phyloP scores from a whole-genome alignment of 768 basidiomycete genomes.

The Clavulina sp. region DNA sequence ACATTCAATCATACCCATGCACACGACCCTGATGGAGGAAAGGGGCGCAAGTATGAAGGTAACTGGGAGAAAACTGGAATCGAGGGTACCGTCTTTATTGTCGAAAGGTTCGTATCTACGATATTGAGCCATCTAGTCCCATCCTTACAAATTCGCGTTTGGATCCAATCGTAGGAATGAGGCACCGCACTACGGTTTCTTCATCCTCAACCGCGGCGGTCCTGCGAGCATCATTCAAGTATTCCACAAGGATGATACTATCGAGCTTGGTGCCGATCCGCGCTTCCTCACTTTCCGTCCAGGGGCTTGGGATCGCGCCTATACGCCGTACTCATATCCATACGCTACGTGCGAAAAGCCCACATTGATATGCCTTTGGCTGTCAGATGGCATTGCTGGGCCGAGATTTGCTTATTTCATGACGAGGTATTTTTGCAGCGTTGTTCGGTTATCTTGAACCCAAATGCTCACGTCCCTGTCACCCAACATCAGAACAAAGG shows the following conservation, averaged over 20 bases:
- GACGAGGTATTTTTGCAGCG: background rate
- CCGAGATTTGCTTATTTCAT: background rate
- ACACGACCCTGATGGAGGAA: conserved; percentile 45
- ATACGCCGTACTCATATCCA: background rate
- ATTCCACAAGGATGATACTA: conserved; percentile 62
- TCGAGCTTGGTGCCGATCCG: conserved; percentile 22
- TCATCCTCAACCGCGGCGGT: conserved; percentile 67
- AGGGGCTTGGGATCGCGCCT: background rate
- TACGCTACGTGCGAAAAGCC: background rate
- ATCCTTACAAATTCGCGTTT: too few relatives aligned
- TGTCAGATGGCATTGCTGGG: background rate
- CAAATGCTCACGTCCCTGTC: background rate
- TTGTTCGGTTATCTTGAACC: background rate
- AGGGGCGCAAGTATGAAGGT: conserved; percentile 14
- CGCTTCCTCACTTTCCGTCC: background rate
- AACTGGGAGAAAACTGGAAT: conserved; percentile 72
- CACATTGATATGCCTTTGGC: background rate
- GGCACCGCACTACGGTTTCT: conserved; percentile 73
- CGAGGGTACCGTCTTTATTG: conserved; percentile 82
- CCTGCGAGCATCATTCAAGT: conserved; percentile 60
- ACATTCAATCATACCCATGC: conserved; percentile 4
- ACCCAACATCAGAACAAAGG: background rate
- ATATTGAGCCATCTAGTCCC: too few relatives aligned
- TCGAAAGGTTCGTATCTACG: conserved; percentile 44
- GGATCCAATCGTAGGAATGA: conserved; percentile 37